phyloP scores from a whole-genome alignment of 2,329 filamentous ascomycete genomes.

The Trichoderma koningii region DNA sequence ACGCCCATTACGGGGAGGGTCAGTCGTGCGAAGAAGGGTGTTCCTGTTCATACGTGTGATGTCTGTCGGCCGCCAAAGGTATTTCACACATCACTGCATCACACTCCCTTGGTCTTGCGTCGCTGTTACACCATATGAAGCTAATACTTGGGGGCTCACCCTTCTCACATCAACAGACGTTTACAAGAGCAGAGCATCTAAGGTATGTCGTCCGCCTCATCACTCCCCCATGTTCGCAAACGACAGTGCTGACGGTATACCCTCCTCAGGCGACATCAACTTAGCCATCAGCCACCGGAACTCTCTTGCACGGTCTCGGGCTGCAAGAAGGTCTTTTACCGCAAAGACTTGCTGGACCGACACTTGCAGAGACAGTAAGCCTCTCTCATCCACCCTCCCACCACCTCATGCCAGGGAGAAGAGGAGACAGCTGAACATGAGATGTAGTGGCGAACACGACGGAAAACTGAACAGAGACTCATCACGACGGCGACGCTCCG shows the following conservation, averaged over 20 bases:
- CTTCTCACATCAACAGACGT: slow-evolving; percentile 48
- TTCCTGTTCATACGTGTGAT: slow-evolving; percentile 59
- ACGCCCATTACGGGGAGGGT: slow-evolving; percentile 60
- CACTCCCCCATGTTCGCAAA: background rate
- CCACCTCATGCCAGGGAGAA: background rate
- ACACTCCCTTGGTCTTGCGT: background rate
- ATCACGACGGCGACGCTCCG: slow-evolving; percentile 27
- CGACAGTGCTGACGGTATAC: slow-evolving; percentile 22
- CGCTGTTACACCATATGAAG: background rate
- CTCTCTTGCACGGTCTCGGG: slow-evolving; percentile 54
- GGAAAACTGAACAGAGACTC: slow-evolving; percentile 22
- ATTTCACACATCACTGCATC: slow-evolving; percentile 27
- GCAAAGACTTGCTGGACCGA: slow-evolving; percentile 61
- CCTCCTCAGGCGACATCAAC: slow-evolving; percentile 56
- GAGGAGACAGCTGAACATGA: background rate
- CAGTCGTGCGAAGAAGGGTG: slow-evolving; percentile 60
- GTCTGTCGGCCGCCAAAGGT: slow-evolving; percentile 56
- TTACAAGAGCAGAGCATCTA: slow-evolving; percentile 63
- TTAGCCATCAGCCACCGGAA: slow-evolving; percentile 59
- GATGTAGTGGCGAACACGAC: slow-evolving; percentile 33
- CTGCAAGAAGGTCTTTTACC: slow-evolving; percentile 60
- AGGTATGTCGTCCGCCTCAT: slow-evolving; percentile 46
- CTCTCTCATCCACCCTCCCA: background rate
- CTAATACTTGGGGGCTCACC: slow-evolving; percentile 14
- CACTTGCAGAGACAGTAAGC: slow-evolving; percentile 50